Evolutionary conservation across 1,139 yeast species (phyloP), one percentile per base, ranked within the genome.

Genomic region (Diutina siamensis): DNA sequence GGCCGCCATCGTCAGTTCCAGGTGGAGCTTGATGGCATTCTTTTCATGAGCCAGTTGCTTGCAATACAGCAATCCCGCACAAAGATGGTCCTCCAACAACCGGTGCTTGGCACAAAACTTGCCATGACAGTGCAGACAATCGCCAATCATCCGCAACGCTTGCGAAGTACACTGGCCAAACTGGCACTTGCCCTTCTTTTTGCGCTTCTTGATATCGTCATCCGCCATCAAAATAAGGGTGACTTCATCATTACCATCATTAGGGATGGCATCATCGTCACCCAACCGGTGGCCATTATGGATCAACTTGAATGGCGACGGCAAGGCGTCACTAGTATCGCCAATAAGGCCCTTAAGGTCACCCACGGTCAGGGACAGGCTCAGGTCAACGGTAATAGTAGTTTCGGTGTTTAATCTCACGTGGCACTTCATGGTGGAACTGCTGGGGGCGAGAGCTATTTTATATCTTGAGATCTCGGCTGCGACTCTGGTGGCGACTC

Each of bases 21-120:
- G 40, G 7, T 35, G 40, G 28, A 35, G 21, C 28, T 35, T 35
- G 28, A 35, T 35, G 18, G 40, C 40, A n/a, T 38, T 44, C 41
- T 25, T 40, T 27, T 13, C 73, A 58, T 85, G 94, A 53, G 87
- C 80, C 55, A 75, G 78, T 56, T 86, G 89, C 67, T 86, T 85
- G 67, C 95, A 85, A 54, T 67, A 72, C 58, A 83, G 85, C 51
- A 87, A 74, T 8, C 94, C 94, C 49, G 74, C 68, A 60, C 97
- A 87, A 50, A 75, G 63, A 63, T 87, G 97, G 61, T 83, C 87
- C 62, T 87, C 97, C 63, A 87, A 71, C 49, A 88, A 71, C 49
- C 97, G 72, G 64, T 87, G 97, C 57, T 83, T 83, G 36, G 94
- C 84, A 63, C 97, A 87, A 61, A 79, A 87, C 58, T 82, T 83